Percentiles rank a stretch among this genome's conserved stretches.
Conservation (phyloP, 2,329 filamentous ascomycete genomes). For the Balansia obtecta region DNA sequence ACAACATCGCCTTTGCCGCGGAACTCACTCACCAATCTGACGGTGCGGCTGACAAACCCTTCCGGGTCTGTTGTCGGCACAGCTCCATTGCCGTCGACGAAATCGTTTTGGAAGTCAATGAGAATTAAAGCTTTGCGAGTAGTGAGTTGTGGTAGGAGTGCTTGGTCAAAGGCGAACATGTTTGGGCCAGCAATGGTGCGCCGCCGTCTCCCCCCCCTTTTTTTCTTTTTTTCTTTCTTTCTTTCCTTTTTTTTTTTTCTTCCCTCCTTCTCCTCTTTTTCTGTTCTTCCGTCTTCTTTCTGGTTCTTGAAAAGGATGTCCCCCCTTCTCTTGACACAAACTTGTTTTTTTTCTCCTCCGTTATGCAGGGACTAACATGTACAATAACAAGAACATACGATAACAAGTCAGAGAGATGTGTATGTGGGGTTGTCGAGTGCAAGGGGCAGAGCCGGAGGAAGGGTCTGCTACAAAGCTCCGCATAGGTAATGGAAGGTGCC, state of each 20-base stretch:
- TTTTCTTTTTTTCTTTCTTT: too few species aligned
- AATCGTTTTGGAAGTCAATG: conserved; percentile 86
- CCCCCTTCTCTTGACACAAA: not conserved
- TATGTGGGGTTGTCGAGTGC: not conserved
- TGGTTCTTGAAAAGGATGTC: not conserved
- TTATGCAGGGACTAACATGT: not conserved
- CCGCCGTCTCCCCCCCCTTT: too few species aligned
- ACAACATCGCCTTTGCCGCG: conserved; percentile 61
- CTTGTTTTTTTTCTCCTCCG: not conserved
- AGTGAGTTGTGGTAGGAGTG: conserved; percentile 41
- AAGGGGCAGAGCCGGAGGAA: not conserved
- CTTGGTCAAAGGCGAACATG: conserved; percentile 46
- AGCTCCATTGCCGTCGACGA: conserved; percentile 55
- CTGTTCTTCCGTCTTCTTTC: not conserved
- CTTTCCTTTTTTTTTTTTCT: too few species aligned
- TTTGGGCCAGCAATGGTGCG: not conserved
- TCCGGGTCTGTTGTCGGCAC: conserved; percentile 52
- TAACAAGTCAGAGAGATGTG: not conserved
- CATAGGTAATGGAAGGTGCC: too few species aligned
- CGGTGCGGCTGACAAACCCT: conserved; percentile 55
- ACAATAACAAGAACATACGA: not conserved
- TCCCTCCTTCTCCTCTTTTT: too few species aligned
- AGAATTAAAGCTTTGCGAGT: conserved; percentile 63
- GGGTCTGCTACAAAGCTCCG: not conserved
- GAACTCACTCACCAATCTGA: conserved; percentile 57